Evolutionary conservation across 129 eudicot species (phyloP), one percentile per base, ranked within the genome.

Genomic region (Deinandra increscens): DNA sequence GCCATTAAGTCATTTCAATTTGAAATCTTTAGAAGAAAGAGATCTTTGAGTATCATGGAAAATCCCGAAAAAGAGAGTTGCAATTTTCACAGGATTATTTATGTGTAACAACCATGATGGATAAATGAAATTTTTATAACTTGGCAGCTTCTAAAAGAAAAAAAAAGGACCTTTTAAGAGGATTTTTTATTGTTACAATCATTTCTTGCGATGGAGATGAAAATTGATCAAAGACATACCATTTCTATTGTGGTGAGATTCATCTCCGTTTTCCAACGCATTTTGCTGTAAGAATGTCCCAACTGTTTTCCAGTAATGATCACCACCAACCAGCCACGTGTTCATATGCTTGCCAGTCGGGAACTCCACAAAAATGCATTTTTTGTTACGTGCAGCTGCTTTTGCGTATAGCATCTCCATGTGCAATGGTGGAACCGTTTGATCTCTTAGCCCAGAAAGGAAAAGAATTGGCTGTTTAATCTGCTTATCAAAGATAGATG

Each of bases 341-440:
- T 92, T 91, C 98, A 88, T 92, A 71, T 92, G 98, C 91, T 79
- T 92, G 85, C 98, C 96, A 22, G 78, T 75, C 20, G 96, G 98
- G 68, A 92, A 92, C 23, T 86, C 91, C 38, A 84, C 95, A 74
- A 86, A 86, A 36, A 20, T 58, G 60, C 98, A 88, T 33, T 59
- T 76, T 14, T 58, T 70, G 66, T 92, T 92, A 67, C 45, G 89
- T 23, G 88, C 81, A 61, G 98, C 95, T 74, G 96, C 98, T 78
- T 88, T 92, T 54, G 90, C 98, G 80, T 92, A 92, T 20, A 92
- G 64, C 91, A 92, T 82, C 74, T 84, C 79, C 98, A 92, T 88
- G 73, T 92, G 96, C 7, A 65, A 37, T 63, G 96, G 89, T 34
- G 96, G 98, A 50, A 92, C 89, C 88, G 86, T 83, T 78, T 92